These are phyloP conservation scores for Solanum piurae DNA, from an alignment of 257 asterid genomes.

Conservation along the genomic window DNA sequence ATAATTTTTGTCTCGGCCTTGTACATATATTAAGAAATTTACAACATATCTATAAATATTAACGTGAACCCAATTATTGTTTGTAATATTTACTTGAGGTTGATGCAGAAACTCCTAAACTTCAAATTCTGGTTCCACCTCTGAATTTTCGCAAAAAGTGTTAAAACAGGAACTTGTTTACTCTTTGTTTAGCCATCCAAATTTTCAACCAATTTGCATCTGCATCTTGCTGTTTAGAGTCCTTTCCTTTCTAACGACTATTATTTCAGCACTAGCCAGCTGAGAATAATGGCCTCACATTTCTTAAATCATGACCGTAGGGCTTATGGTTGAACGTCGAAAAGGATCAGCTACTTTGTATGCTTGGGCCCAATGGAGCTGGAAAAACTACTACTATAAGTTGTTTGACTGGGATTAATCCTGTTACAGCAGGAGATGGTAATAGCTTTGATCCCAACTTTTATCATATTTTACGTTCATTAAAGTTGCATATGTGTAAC, in stretches of 20 bases:
- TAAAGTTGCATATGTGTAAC: not conserved
- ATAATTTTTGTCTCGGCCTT: not conserved
- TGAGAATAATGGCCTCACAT: not conserved
- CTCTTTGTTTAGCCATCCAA: not conserved
- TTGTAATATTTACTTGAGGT: not conserved
- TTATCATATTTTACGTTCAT: not conserved
- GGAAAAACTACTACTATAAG: slow-evolving; percentile 86
- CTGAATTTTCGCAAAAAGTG: not conserved
- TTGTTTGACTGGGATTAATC: slow-evolving; percentile 89
- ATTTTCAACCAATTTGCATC: not conserved
- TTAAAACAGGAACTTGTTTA: not conserved
- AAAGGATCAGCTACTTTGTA: slow-evolving; percentile 88
- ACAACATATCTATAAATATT: not conserved
- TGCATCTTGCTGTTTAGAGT: not conserved
- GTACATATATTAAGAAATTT: not conserved
- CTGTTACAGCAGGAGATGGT: slow-evolving; percentile 93
- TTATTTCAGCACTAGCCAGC: not conserved
- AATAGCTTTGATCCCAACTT: slow-evolving; percentile 9
- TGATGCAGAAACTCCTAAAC: not conserved
- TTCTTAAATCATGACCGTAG: slow-evolving; percentile 24
- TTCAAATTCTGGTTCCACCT: not conserved
- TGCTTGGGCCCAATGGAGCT: slow-evolving; percentile 96
- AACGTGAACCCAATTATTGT: not conserved
- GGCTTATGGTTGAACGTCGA: slow-evolving; percentile 86
- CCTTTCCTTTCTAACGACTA: not conserved